A percentile compares a stretch with the other conserved stretches of the same genome.
phyloP scores from a whole-genome alignment of 2,329 filamentous ascomycete species.

The Aspergillus fijiensis region DNA sequence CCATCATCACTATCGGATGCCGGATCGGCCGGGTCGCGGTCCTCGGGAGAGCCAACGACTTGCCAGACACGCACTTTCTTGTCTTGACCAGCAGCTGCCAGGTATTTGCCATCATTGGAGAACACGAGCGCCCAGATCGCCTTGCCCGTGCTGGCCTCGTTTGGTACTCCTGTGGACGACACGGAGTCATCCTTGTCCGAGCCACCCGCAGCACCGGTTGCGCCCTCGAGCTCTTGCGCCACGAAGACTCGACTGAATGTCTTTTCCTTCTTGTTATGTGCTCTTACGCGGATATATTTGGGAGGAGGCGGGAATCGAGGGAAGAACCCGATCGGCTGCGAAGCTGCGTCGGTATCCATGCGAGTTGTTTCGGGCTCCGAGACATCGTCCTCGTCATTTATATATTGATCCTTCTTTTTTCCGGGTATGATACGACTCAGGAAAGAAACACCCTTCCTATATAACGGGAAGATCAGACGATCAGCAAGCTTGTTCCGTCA shows the following conservation, averaged over 20 bases:
- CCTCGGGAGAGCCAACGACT: slow-evolving; percentile 78
- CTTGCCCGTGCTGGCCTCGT: slow-evolving; percentile 46
- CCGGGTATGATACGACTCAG: slow-evolving; percentile 77
- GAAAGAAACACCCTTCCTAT: slow-evolving; percentile 84
- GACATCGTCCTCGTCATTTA: slow-evolving; percentile 57
- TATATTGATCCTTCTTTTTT: slow-evolving; percentile 66
- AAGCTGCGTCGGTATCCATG: slow-evolving; percentile 76
- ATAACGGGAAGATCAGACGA: slow-evolving; percentile 6
- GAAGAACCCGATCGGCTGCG: slow-evolving; percentile 76
- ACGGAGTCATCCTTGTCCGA: slow-evolving; percentile 32
- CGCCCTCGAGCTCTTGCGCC: slow-evolving; percentile 80
- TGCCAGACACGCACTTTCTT: slow-evolving; percentile 83
- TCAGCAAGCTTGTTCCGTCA: not conserved
- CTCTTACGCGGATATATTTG: slow-evolving; percentile 81
- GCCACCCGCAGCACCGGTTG: slow-evolving; percentile 39
- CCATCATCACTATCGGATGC: slow-evolving; percentile 60
- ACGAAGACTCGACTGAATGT: slow-evolving; percentile 88
- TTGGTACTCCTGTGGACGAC: slow-evolving; percentile 21
- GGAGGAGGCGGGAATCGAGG: slow-evolving; percentile 86
- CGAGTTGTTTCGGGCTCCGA: slow-evolving; percentile 70
- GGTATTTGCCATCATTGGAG: slow-evolving; percentile 83
- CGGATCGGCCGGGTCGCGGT: slow-evolving; percentile 70
- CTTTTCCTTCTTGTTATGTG: slow-evolving; percentile 74
- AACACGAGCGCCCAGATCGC: slow-evolving; percentile 93
- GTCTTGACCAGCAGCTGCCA: slow-evolving; percentile 91